Evolutionary conservation across 176 grass and related monocot genomes (phyloP).

Genomic region (Pontederia crassipes): DNA sequence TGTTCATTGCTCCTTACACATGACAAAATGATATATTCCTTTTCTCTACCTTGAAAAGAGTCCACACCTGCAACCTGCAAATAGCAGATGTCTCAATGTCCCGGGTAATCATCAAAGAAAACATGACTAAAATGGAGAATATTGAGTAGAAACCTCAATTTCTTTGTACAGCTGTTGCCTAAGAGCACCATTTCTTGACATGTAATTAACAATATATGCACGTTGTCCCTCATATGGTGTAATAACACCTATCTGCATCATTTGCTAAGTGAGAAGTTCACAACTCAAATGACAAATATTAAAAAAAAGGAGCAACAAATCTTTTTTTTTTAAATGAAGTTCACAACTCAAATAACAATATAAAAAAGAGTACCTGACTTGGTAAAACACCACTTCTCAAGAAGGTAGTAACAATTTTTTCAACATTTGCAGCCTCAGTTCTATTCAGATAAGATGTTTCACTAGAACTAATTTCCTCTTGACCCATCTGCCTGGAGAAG

Average conservation of each 20-base stretch:
- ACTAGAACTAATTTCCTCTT: slow-evolving; percentile 99
- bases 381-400: slow-evolving; percentile 93
- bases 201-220: slow-evolving; percentile 98
- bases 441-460: slow-evolving; percentile 97
- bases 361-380: slow-evolving; percentile 51
- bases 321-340: too few relatives aligned
- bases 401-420: slow-evolving; percentile 98
- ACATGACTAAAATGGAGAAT: not conserved
- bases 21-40: slow-evolving; percentile 98
- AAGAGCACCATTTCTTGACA: slow-evolving; percentile 95
- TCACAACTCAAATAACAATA: too few relatives aligned
- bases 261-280: slow-evolving; percentile 19
- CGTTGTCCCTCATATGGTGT: slow-evolving; percentile 99
- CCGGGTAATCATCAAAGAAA: too few relatives aligned
- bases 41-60: slow-evolving; percentile 98
- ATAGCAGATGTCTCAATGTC: slow-evolving; percentile 18
- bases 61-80: slow-evolving; percentile 96
- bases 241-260: slow-evolving; percentile 90
- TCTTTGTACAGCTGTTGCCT: slow-evolving; percentile 98
- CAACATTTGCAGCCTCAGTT: slow-evolving; percentile 99
- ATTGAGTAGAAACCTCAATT: slow-evolving; percentile 56
- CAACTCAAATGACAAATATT: not conserved
- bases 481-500: slow-evolving; percentile 66
- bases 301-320: too few relatives aligned
- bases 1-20: slow-evolving; percentile 99